Evolutionary conservation across 805 yeast genomes (phyloP), one percentile per base, ranked within the genome.

Genomic region (Spathaspora gorwiae): DNA sequence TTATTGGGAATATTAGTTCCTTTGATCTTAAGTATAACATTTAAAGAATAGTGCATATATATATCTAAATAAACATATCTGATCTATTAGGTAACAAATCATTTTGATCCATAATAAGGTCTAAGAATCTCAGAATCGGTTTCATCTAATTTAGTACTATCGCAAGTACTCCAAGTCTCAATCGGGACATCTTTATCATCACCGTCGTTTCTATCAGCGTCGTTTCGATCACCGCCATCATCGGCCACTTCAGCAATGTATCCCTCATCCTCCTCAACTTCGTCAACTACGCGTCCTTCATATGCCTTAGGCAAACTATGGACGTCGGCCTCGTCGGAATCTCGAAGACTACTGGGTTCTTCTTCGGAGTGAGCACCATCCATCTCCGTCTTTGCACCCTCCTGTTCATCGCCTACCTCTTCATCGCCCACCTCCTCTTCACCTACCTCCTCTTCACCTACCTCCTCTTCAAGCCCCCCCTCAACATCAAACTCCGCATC

Each of bases 1-100:
- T 30, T 60, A 5, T 43, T 43, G 33, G 72, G 66, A 2, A 55
- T 62, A 50, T 26, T 49, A 19, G 46, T 66, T 8, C 70, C 72
- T 4, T 45, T 61, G 5, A 15, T 60, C 6, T 39, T 66, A 10
- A 53, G 63, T 42, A 47, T 61, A 11, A 31, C 12, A 29, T 11
- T 29, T 29, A 9, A 29, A 9, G 41, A 52, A 19, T 42, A 42
- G 39, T 11, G 5, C 5, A 19, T 19, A 19, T 19, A 19, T 19
- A 19, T 3, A 19, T 19, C 24, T 19, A 19, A 19, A 19, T 19
- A 19, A 19, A 19, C 24, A 19, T 19, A 19, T 19, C 4, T 19
- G 24, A 19, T 19, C 24, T 5, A 19, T 19, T 19, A 19, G 2
- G 24, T 19, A 19, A 19, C 24, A 19, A 19, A 19, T 19, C 24